These are phyloP conservation scores for Pythium grandisporangium DNA, from an alignment of 352 stramenopile genomes.

Conservation along the genomic window DNA sequence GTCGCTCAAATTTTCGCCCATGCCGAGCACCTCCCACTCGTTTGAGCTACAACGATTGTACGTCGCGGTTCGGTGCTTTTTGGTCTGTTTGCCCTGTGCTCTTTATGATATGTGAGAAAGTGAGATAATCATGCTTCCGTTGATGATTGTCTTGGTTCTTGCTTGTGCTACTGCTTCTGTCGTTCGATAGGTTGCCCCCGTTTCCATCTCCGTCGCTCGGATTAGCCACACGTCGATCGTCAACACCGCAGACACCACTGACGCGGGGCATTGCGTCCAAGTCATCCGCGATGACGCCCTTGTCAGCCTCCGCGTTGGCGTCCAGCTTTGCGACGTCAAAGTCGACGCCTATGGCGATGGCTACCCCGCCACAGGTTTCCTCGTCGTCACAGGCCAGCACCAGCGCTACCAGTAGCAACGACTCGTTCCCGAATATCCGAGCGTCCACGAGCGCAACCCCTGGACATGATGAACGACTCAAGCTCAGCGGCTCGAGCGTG, in stretches of 20 bases:
- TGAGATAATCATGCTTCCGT: too few relatives aligned
- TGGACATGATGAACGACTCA: constrained; percentile 51
- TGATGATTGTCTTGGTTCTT: not conserved
- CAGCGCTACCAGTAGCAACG: too few relatives aligned
- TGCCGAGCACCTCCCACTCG: constrained; percentile 31
- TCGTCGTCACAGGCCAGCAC: too few relatives aligned
- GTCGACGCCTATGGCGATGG: too few relatives aligned
- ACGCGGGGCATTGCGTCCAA: constrained; percentile 2
- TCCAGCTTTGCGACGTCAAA: too few relatives aligned
- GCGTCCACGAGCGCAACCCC: constrained; percentile 65
- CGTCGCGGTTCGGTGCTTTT: too few relatives aligned
- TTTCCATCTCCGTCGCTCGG: constrained; percentile 29
- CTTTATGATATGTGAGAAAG: too few relatives aligned
- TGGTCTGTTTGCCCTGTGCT: too few relatives aligned
- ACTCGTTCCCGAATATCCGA: constrained; percentile 75
- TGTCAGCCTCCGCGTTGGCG: constrained; percentile 3
- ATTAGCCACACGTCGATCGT: not conserved
- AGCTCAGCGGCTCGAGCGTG: constrained; percentile 43
- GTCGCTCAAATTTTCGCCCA: constrained; percentile 46
- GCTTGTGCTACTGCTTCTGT: not conserved
- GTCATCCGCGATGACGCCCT: constrained; percentile 18
- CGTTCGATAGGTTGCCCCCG: constrained; percentile 37
- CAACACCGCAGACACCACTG: constrained; percentile 7
- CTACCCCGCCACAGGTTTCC: too few relatives aligned
- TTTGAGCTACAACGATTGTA: constrained; percentile 68